Evolutionary conservation across 2,329 filamentous ascomycete species (phyloP), one percentile per base, ranked within the genome.

Genomic region (Xylaria hypoxylon): DNA sequence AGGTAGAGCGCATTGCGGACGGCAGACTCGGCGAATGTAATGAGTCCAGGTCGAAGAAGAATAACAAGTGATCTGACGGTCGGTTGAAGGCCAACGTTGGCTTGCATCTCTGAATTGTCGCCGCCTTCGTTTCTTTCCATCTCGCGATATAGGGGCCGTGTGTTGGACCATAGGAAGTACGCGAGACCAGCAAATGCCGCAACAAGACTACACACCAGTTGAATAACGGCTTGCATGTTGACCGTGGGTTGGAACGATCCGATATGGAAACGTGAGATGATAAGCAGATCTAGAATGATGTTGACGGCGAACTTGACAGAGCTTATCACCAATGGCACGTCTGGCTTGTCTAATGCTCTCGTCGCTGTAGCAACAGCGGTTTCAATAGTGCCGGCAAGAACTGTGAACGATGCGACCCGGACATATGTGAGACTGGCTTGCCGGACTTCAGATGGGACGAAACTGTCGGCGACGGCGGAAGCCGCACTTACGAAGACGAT

Each of bases 1-100:
- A 93, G 84, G 66, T 93, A 93, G 0, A 93, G 80, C 0, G 87
- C 83, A 68, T 93, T 93, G 6, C 90, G 82, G 3, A 92, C 77
- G 0, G 87, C 88, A 0, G 89, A 92, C 73, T 93, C 90, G 6
- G 78, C 51, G 44, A 92, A 87, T 0, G 87, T 90, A 42, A 86
- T 79, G 2, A 85, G 59, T 0, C 89, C 89, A 0, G 90, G 90
- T 1, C 82, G 80, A 1, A 84, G 72, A 1, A 92, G 81, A 0
- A 86, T 79, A 1, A 76, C 71, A 0, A 92, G 78, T 0, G 84
- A 80, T 0, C 70, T 70, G 1, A 85, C 59, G 7, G 75, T 83
- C 0, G 85, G 83, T 1, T 68, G 72, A 0, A 75, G 53, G 15
- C 45, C 24, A 7, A 13, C 17, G n/a, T 3, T 2, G 8, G 28